Conservation (phyloP, 2,329 filamentous ascomycete species). For the Blastomyces emzantsi region DNA sequence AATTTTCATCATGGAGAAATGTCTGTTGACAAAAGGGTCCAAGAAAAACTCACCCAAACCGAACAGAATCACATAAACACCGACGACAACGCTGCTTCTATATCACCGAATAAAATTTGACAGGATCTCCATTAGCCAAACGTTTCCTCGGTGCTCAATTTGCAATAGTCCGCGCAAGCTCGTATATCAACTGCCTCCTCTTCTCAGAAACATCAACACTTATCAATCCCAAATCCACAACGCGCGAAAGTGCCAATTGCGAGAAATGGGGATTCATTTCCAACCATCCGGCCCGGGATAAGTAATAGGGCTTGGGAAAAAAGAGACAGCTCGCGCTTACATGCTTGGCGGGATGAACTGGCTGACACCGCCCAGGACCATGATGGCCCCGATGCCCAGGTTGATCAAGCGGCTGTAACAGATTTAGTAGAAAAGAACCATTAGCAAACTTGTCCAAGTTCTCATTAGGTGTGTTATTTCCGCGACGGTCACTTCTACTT, state of each 20-base stretch:
- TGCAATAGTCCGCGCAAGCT: neutral
- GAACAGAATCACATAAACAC: constrained; percentile 82
- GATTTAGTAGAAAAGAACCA: constrained; percentile 14
- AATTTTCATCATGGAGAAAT: neutral
- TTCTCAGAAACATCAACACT: neutral
- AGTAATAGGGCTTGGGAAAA: neutral
- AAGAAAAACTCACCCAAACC: constrained; percentile 58
- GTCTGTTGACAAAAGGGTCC: neutral
- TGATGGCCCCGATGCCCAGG: constrained; percentile 74
- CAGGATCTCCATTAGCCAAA: neutral
- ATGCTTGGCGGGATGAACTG: constrained; percentile 38
- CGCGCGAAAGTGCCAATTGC: neutral
- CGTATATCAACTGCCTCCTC: neutral
- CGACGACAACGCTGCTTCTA: constrained; percentile 67
- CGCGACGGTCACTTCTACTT: neutral
- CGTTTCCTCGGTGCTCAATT: neutral
- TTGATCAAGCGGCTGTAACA: constrained; percentile 78
- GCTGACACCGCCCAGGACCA: constrained; percentile 68
- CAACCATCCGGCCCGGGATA: neutral
- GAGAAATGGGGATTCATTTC: neutral
- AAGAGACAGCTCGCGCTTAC: constrained; percentile 15
- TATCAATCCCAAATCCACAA: neutral
- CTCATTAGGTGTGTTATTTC: neutral
- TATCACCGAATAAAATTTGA: constrained; percentile 10
- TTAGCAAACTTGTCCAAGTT: constrained; percentile 20